These are phyloP conservation scores for Pseudomonodictys pantanalensis DNA, from an alignment of 495 filamentous ascomycete species.

Conservation along the genomic window DNA sequence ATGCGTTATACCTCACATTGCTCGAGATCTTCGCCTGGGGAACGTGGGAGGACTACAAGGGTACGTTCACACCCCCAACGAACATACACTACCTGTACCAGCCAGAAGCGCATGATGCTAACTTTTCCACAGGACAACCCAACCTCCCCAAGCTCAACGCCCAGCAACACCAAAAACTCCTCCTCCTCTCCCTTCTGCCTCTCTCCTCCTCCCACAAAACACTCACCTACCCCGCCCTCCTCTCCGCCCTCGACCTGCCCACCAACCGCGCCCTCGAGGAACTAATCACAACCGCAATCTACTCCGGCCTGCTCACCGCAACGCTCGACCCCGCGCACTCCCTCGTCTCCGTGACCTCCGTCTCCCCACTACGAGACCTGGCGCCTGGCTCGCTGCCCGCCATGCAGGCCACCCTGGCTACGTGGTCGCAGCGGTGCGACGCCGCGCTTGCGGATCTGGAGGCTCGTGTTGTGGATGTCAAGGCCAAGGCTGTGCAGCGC, in stretches of 20 bases:
- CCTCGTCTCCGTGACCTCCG: constrained; percentile 69
- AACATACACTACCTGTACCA: not conserved
- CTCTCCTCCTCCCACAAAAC: constrained; percentile 57
- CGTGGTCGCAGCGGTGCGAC: constrained; percentile 75
- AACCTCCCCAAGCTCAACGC: constrained; percentile 69
- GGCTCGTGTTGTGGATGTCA: constrained; percentile 59
- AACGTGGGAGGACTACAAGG: constrained; percentile 74
- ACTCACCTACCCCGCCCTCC: constrained; percentile 72
- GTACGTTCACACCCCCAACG: constrained; percentile 39
- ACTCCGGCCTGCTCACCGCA: constrained; percentile 73
- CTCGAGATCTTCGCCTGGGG: constrained; percentile 93
- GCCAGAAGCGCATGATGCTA: not conserved
- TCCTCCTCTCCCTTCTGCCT: constrained; percentile 82
- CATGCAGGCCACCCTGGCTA: constrained; percentile 64
- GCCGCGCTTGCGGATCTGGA: constrained; percentile 74
- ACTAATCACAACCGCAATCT: constrained; percentile 85
- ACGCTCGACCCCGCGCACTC: constrained; percentile 75
- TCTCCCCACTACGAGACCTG: constrained; percentile 82
- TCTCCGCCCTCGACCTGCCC: constrained; percentile 62
- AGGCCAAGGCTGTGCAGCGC: constrained; percentile 50
- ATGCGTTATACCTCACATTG: constrained; percentile 60
- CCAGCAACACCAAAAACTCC: constrained; percentile 78
- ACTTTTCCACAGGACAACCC: constrained; percentile 45
- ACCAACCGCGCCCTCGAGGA: constrained; percentile 75
- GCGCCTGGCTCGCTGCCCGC: constrained; percentile 62